phyloP scores from a whole-genome alignment of 2,329 filamentous ascomycete species.

The Aspergillus melleus region DNA sequence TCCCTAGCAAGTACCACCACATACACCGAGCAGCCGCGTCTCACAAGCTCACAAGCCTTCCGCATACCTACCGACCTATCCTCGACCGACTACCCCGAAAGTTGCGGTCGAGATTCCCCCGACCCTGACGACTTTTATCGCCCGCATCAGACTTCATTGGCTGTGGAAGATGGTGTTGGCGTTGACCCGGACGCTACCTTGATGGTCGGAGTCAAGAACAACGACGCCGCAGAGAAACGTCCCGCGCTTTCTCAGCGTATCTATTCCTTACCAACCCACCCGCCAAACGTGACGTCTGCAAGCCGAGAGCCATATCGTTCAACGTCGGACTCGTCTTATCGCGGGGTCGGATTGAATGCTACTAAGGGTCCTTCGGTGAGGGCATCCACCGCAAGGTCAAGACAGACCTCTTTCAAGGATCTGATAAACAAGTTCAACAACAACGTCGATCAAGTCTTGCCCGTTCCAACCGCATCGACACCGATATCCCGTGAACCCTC shows the following conservation, averaged over 20 bases:
- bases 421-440: constrained; percentile 77
- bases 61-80: constrained; percentile 16
- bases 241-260: constrained; percentile 20
- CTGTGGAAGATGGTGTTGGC: constrained; percentile 27
- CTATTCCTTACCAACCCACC: constrained; percentile 29
- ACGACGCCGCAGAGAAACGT: constrained; percentile 22
- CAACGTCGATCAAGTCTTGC: constrained; percentile 50
- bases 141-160: constrained; percentile 42
- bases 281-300: constrained; percentile 21
- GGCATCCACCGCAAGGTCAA: constrained; percentile 29
- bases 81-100: constrained; percentile 24
- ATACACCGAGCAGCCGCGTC: constrained; percentile 20
- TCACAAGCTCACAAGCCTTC: constrained; percentile 21
- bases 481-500: constrained; percentile 37
- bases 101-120: constrained; percentile 27
- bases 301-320: constrained; percentile 31
- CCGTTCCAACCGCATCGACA: constrained; percentile 38
- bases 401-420: constrained; percentile 74
- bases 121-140: constrained; percentile 56
- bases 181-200: constrained; percentile 16
- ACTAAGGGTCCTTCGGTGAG: constrained; percentile 18
- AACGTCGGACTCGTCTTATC: constrained; percentile 31
- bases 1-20: constrained; percentile 22
- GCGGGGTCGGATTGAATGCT: constrained; percentile 17
- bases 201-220: constrained; percentile 19